Conservation (phyloP, 2,329 filamentous ascomycete genomes). For the Colletotrichum sidae region DNA sequence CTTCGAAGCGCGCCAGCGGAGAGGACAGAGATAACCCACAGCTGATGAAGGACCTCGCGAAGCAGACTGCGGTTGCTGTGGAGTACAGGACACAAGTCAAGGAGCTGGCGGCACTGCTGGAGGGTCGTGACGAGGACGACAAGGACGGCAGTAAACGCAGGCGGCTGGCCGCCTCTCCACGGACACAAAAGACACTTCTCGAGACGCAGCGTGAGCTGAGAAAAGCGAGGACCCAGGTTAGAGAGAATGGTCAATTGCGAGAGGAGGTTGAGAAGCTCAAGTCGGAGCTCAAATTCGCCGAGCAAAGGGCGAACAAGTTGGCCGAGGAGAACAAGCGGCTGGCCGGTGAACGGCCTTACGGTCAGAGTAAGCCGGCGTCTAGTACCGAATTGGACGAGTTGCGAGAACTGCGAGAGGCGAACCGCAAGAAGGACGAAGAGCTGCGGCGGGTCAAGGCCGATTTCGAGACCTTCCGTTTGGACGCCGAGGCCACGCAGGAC, state of each 20-base stretch:
- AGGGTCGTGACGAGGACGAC: conserved; percentile 52
- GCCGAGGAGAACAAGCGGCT: conserved; percentile 50
- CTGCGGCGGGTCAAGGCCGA: conserved; percentile 62
- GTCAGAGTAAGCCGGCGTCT: conserved; percentile 1
- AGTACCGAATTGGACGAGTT: conserved; percentile 37
- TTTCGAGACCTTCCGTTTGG: conserved; percentile 65
- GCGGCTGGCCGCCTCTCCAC: conserved; percentile 57
- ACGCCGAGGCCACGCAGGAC: conserved; percentile 64
- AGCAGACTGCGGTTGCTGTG: conserved; percentile 67
- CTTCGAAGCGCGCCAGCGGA: conserved; percentile 50
- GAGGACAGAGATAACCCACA: conserved; percentile 58
- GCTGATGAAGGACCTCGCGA: conserved; percentile 64
- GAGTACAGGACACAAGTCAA: conserved; percentile 71
- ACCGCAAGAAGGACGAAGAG: conserved; percentile 60
- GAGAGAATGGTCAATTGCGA: conserved; percentile 62
- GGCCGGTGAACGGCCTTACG: conserved; percentile 34
- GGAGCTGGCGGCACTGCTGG: conserved; percentile 65
- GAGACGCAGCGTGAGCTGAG: conserved; percentile 67
- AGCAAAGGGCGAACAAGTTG: conserved; percentile 55
- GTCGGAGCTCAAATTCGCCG: conserved; percentile 59
- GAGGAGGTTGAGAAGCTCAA: conserved; percentile 66
- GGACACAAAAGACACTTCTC: conserved; percentile 62
- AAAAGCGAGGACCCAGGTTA: conserved; percentile 64
- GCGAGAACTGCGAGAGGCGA: conserved; percentile 51
- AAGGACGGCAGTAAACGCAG: conserved; percentile 47